A percentile compares a stretch with the other conserved stretches of the same genome.
Evolutionary conservation across 139 green algal species (phyloP).

Genomic region (Chlorella sorokiniana): DNA sequence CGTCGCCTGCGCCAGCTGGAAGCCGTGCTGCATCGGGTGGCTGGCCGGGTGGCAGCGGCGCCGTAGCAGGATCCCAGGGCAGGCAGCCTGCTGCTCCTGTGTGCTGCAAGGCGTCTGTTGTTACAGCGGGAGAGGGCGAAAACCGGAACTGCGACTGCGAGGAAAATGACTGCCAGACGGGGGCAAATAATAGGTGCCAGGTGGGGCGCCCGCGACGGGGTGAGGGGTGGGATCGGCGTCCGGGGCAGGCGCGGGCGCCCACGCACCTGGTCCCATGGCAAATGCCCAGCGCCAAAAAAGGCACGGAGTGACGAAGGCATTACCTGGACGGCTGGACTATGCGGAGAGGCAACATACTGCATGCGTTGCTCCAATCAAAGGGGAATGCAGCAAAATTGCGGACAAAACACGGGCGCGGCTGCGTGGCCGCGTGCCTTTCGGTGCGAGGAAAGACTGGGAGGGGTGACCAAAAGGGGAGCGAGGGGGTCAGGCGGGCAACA

Average conservation of each 20-base stretch:
- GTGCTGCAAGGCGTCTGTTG: background rate
- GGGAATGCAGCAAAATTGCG: background rate
- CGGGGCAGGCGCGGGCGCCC: too few species aligned
- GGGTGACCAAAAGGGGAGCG: too few species aligned
- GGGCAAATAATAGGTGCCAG: background rate
- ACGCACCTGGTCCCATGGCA: too few species aligned
- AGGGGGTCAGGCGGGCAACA: too few species aligned
- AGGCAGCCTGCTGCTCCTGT: background rate
- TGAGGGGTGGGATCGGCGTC: too few species aligned
- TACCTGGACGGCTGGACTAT: background rate
- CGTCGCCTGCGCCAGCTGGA: slow-evolving; percentile 16
- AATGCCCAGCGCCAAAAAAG: background rate
- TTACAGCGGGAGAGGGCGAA: background rate
- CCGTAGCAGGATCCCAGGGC: too few species aligned
- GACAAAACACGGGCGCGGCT: background rate
- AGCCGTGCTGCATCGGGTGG: background rate
- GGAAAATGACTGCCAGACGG: background rate
- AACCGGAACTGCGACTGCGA: background rate
- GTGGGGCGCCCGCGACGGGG: too few species aligned
- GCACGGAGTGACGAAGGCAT: background rate
- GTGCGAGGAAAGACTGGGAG: background rate
- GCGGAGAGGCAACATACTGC: background rate
- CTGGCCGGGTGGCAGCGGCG: too few species aligned
- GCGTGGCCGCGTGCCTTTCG: background rate
- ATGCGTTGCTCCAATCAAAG: background rate